Evolutionary conservation across 2,329 filamentous ascomycete genomes (phyloP), one percentile per base, ranked within the genome.

Genomic region (Pseudogymnoascus destructans): DNA sequence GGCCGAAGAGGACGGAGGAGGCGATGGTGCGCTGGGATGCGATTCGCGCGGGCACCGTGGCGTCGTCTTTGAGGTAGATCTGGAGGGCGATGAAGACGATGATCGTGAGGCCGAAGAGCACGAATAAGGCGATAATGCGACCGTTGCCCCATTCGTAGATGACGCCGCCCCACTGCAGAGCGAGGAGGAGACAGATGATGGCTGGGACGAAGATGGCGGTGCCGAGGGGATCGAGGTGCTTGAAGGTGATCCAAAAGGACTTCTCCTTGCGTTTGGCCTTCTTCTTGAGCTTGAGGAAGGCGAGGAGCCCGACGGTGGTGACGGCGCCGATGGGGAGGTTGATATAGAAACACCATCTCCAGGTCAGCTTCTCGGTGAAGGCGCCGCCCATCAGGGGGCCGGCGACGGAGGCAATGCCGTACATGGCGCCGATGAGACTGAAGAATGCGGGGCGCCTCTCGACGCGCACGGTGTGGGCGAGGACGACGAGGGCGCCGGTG

Each of bases 111-210:
- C 55, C 61, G 27, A 60, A 59, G 15, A 68, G 52, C 23, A 69
- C 60, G 30, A 73, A 64, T 8, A 73, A 62, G 5, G 60, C 67
- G 46, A 73, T 68, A 59, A 72, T 67, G 46, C 65, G 66, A 8
- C 61, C 64, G 35, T 64, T 69, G 63, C 67, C 3, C 73, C 70
- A 19, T 70, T 4, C 30, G 68, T 74, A 76, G 3, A 70, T 69
- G 57, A 78, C 78, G 57, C 75, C 75, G 70, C 71, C 72, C 63
- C 63, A 65, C 58, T 73, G 63, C 9, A 65, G 60, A 30, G 64
- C 64, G 9, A 65, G 54, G 8, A 64, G 71, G 3, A 76, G 65
- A 55, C 69, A 72, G 64, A 73, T 21, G 67, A 66, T 27, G 52
- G 54, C 60, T 21, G 62, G 58, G 13, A 64, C 60, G 36, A 69